Evolutionary conservation across 2,329 filamentous ascomycete genomes (phyloP).

Genomic region (Cladosporium colombiae): DNA sequence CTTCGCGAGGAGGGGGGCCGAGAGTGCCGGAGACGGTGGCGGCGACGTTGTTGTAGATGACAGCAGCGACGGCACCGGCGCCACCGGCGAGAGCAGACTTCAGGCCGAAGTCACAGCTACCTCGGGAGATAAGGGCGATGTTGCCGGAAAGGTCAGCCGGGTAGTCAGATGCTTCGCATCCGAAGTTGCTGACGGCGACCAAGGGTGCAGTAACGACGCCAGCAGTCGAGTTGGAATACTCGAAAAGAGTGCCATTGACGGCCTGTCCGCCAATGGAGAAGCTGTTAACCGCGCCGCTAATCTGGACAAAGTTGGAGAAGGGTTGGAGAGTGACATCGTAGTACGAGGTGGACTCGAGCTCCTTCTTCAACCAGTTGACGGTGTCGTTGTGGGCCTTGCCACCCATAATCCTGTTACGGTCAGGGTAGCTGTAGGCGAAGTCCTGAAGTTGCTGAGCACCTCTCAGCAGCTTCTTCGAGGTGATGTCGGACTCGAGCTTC

Average conservation of each 20-base stretch:
- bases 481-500: slow-evolving; percentile 19
- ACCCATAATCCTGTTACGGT: slow-evolving; percentile 39
- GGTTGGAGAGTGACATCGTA: slow-evolving; percentile 58
- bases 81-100: slow-evolving; percentile 69
- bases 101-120: slow-evolving; percentile 68
- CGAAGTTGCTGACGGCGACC: slow-evolving; percentile 59
- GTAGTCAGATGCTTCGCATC: slow-evolving; percentile 66
- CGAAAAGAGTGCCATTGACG: slow-evolving; percentile 62
- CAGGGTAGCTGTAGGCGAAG: slow-evolving; percentile 37
- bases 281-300: slow-evolving; percentile 28
- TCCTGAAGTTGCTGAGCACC: slow-evolving; percentile 32
- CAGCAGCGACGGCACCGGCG: slow-evolving; percentile 67
- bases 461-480: slow-evolving; percentile 16
- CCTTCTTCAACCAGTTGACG: slow-evolving; percentile 38
- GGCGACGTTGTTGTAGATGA: slow-evolving; percentile 72
- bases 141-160: slow-evolving; percentile 58
- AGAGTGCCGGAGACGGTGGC: slow-evolving; percentile 43
- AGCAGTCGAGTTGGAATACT: slow-evolving; percentile 24
- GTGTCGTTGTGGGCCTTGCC: slow-evolving; percentile 41
- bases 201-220: slow-evolving; percentile 43
- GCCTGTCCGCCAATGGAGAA: slow-evolving; percentile 58
- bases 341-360: slow-evolving; percentile 52
- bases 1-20: slow-evolving; percentile 35
- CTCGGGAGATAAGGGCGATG: slow-evolving; percentile 70
- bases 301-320: slow-evolving; percentile 32